Evolutionary conservation across 805 yeast species (phyloP), one percentile per base, ranked within the genome.

Genomic region (Candida cerambycidarum): DNA sequence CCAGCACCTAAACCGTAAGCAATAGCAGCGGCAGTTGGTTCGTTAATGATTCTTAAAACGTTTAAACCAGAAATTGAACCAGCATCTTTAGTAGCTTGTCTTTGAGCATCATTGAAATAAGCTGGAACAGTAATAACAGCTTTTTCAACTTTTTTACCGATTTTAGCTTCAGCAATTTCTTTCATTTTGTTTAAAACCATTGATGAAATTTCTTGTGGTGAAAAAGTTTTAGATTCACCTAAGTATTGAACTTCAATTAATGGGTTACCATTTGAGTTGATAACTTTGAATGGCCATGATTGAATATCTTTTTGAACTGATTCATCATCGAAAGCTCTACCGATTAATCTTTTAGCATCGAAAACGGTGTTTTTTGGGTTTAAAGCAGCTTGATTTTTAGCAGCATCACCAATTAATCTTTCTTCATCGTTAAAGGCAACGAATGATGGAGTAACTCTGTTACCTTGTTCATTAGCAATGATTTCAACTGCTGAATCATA

Each of bases 1-100:
- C 88, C 89, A 48, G 71, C 67, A 82, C 92, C 96, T 59, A 90
- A 79, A 74, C 97, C 97, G 76, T 89, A 89, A 55, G 97, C 97
- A 72, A 89, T 87, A 52, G 97, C 97, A 54, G 97, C 97, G 40
- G 97, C 97, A 51, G 97, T 89, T 59, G 76, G 76, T 65, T 70
- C 76, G 67, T 70, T 70, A 52, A 70, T 70, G 55, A 70, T 70
- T 58, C 76, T 60, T 58, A 70, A 67, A 53, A 70, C 76, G 66
- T 70, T 70, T 58, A 70, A 69, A 57, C 76, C 76, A 48, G 76
- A 65, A 61, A 70, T 70, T 64, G 73, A 71, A 70, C 76, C 76
- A 46, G 76, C 76, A 60, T 70, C 76, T 63, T 70, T 70, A 65
- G 76, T 70, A 47, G 76, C 75, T 64, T 70, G 76, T 64, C 76